Evolutionary conservation across 805 yeast species (phyloP), one percentile per base, ranked within the genome.

Genomic region (Candida manassasensis): DNA sequence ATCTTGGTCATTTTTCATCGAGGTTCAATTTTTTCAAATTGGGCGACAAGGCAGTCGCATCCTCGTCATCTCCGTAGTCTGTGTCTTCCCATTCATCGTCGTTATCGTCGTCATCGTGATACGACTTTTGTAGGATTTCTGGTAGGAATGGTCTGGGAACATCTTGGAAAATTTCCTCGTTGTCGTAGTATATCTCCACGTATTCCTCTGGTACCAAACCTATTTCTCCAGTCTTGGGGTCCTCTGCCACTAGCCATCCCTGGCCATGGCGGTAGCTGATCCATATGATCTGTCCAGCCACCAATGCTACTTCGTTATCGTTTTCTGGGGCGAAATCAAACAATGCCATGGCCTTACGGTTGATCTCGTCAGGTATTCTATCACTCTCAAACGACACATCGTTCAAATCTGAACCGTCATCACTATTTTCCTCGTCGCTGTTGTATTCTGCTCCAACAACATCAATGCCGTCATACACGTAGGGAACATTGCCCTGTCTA

Each of bases 201-300:
- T 89, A 93, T 49, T 85, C 96, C 50, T 89, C 95, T 1, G 98
- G 98, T 4, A 93, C 95, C 34, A 93, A 73, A 2, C 98, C 98
- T 9, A 94, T 84, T 43, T 80, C 83, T 1, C 86, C 87, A 2
- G 83, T 71, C 18, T 52, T 68, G 1, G 85, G 81, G 50, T 87
- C 88, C 47, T 77, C 79, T 0, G 97, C 97, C 34, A 93, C 97
- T 3, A 93, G 71, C 99, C 98, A 93, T 6, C 99, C 99, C 56
- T 90, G 97, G 17, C 97, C 97, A 56, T 90, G 96, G 38, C 94
- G 77, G 57, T 89, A 90, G 40, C 82, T 78, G 19, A 93, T 83
- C 75, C 88, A 81, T 2, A 93, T 77, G 10, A 77, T 57, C 59
- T 93, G 97, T 22, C 96, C 95, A 48, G 83, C 94, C 10, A 52